Base-by-base conservation (phyloP, 1,284 basidiomycete genomes). In the Marasmius oreades region DNA sequence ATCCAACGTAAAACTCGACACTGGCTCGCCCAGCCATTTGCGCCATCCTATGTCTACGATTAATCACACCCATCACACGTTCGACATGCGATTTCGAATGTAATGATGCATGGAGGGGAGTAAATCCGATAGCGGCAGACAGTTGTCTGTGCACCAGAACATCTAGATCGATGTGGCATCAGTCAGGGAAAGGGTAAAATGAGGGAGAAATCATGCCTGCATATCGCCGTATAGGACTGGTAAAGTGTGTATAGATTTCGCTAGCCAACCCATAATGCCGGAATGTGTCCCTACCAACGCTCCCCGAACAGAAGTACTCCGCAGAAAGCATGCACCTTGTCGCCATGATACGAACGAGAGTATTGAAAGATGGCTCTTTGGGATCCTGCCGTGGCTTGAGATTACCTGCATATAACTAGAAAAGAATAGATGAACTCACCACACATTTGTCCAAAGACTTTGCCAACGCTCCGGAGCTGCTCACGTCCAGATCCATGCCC, bases 231-330 rank as follows among this genome's bases (percentile, higher is more conserved):
- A 97, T 97, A 0, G 95, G 94, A 68, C 92, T 91, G 2, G 96
- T 98, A 70, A 99, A 99, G 71, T 99, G 97, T 0, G 97, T 99
- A 73, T 99, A 99, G 63, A 99, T 99, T 0, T 90, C 85, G 64
- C 86, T 95, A 0, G 97, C 97, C 18, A 99, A 82, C 55, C 97
- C 97, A 69, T 99, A 99, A 73, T 99, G 97, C 1, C 91, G 89
- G 69, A 98, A 99, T 0, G 93, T 90, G 64, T 98, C 95, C 57
- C 90, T 85, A 0, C 89, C 86, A 3, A 98, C 94, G 63, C 91
- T 94, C 8, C 97, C 97, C 0, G 95, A 91, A 68, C 93, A 95
- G 74, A 99, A 98, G 72, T 99, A 99, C 71, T 99, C 97, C 26
- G 97, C 97, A 0, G 95, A 90, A 18, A 98, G 79, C 97, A 99